Evolutionary conservation across 805 yeast genomes (phyloP), one percentile per base, ranked within the genome.

Genomic region (Wickerhamomyces ciferrii): DNA sequence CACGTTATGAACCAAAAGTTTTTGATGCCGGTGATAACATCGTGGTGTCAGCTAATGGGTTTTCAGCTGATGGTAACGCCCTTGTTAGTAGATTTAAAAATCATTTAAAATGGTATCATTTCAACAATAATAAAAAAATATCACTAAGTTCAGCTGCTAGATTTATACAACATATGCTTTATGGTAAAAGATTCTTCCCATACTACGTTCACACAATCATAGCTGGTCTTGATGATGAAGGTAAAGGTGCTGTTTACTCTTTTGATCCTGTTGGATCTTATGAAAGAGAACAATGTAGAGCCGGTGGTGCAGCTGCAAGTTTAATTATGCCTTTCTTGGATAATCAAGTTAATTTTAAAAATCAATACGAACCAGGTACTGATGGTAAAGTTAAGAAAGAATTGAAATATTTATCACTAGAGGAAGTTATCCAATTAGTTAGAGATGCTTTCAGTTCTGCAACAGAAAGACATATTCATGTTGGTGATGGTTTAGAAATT

Each of bases 221-320:
- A 59, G 97, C 97, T 3, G 99, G 99, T 18, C 74, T 94, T 53
- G 97, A 90, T 61, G 76, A 72, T 50, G 72, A 74, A 23, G 99
- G 99, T 13, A 84, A 84, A 58, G 99, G 99, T 36, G 89, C 96
- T 2, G 88, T 94, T 34, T 94, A 87, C 66, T 91, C 98, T 14
- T 94, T 88, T 65, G 99, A 94, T 65, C 98, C 98, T 1, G 96
- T 94, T 48, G 99, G 99, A 3, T 89, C 97, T 2, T 94, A 94
- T 64, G 98, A 94, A 69, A 81, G 97, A 59, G 97, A 91, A 66
- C 96, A 91, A 63, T 89, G 97, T 69, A 81, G 97, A 61, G 98
- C 98, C 2, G 97, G 96, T 53, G 99, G 99, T 39, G 94, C 97
- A 14, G 98, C 98, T 25, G 94, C 97, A 1, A 80, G 90, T 52